Percentiles rank a stretch among this genome's conserved stretches.
phyloP scores from a whole-genome alignment of 1,139 yeast genomes.

The Meyerozyma smithsonii region DNA sequence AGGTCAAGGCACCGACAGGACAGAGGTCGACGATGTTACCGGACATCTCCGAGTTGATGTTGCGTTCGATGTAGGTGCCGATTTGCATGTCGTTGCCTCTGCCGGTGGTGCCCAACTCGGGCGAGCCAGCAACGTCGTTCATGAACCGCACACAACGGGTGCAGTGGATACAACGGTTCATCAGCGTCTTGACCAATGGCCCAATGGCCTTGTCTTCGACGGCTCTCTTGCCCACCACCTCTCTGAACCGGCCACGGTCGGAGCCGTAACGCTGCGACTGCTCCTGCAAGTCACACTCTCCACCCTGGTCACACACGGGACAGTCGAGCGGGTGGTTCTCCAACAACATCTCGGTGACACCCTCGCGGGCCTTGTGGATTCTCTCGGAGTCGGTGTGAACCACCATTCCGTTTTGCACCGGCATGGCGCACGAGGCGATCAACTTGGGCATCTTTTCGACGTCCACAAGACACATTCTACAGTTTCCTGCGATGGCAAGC shows the following conservation, averaged over 20 bases:
- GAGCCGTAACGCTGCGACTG: slow-evolving; percentile 81
- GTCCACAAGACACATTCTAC: slow-evolving; percentile 92
- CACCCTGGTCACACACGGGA: slow-evolving; percentile 94
- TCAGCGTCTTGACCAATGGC: slow-evolving; percentile 82
- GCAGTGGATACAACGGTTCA: slow-evolving; percentile 93
- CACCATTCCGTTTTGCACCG: slow-evolving; percentile 86
- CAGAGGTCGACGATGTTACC: slow-evolving; percentile 87
- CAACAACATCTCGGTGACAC: slow-evolving; percentile 83
- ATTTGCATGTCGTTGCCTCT: slow-evolving; percentile 92
- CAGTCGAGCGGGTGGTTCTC: slow-evolving; percentile 92
- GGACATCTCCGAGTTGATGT: slow-evolving; percentile 79
- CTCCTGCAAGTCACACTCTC: slow-evolving; percentile 90
- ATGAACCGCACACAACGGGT: slow-evolving; percentile 88
- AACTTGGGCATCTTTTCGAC: slow-evolving; percentile 88
- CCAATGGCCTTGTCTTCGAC: slow-evolving; percentile 90
- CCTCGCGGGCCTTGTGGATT: slow-evolving; percentile 82
- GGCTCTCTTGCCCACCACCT: slow-evolving; percentile 82
- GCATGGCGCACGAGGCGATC: slow-evolving; percentile 89
- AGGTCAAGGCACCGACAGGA: slow-evolving; percentile 90
- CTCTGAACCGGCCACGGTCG: slow-evolving; percentile 82
- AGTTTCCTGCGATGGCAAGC: slow-evolving; percentile 89
- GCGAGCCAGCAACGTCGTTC: slow-evolving; percentile 91
- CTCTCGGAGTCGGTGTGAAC: slow-evolving; percentile 78
- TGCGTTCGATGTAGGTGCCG: slow-evolving; percentile 84
- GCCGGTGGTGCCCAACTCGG: slow-evolving; percentile 84